Base-by-base conservation (phyloP, 345 rosid species). In the Sisymbrium irio region DNA sequence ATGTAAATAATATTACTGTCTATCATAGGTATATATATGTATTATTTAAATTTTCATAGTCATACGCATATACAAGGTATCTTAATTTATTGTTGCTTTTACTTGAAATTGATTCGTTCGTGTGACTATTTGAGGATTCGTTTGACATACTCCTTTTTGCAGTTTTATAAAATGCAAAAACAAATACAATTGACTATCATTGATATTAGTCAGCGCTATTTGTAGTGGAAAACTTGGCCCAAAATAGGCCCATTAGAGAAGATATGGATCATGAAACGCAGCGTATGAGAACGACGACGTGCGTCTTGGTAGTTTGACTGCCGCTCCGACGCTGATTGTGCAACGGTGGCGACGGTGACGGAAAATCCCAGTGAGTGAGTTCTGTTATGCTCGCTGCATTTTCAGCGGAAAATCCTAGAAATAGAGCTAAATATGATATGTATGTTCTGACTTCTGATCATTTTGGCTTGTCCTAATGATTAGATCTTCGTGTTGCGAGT, bases 321-420 rank as follows among this genome's bases (percentile, higher is more conserved):
- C 39, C 30, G 57, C 37, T 53, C 75, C 75, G 41, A 69, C 17
- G 68, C 36, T 59, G 65, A 33, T 35, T 74, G 66, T 46, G 66
- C 60, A n/a, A 66, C 76, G 30, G 47, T 46, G 27, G 60, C 69
- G 36, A 53, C 78, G 65, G 75, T 45, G 74, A 61, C 69, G 30
- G 62, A 19, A n/a, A 67, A n/a, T 28, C 22, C 32, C 53, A 40
- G 56, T 67, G 65, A 53, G 75, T 76, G 44, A 55, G 17, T 54
- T 36, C 42, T 6, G 0, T 0, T 0, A n/a, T 22, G 2, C 4
- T 41, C 37, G 3, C n/a, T 19, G 37, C 63, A 6, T 63, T 42
- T 40, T 40, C n/a, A 12, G 22, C 18, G 18, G 6, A 6, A 6
- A 18, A 14, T 3, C 17, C 17, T 33, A 6, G 19, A 13, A 5